phyloP scores from a whole-genome alignment of 345 rosid species.

The Raphanus sativus region DNA sequence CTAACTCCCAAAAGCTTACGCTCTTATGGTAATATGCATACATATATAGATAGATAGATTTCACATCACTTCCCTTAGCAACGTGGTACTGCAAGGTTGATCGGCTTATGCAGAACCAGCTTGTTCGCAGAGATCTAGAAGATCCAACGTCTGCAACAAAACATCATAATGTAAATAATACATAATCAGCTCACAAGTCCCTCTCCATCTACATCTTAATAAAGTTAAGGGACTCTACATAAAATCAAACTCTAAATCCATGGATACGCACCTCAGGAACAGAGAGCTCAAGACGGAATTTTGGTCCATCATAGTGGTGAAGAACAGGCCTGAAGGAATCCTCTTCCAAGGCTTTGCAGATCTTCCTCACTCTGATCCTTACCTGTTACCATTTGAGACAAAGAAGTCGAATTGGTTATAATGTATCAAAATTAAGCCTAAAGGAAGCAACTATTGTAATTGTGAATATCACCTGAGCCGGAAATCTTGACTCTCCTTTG shows the following conservation, averaged over 20 bases:
- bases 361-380: conserved; percentile 73
- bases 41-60: conserved; percentile 19
- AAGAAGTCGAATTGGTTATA: background rate
- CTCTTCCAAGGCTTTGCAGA: conserved; percentile 96
- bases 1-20: conserved; percentile 42
- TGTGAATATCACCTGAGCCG: conserved; percentile 73
- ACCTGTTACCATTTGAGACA: conserved; percentile 47
- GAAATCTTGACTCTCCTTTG: conserved; percentile 98
- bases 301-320: conserved; percentile 98
- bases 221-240: background rate
- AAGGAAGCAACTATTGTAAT: background rate
- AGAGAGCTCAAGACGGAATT: conserved; percentile 92
- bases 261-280: conserved; percentile 82
- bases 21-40: conserved; percentile 32
- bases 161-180: background rate
- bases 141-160: conserved; percentile 74
- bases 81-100: conserved; percentile 29
- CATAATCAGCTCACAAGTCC: background rate
- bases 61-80: conserved; percentile 13
- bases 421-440: background rate
- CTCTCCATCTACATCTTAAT: background rate
- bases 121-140: conserved; percentile 89
- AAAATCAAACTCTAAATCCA: background rate
- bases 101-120: conserved; percentile 63
- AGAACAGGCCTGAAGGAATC: conserved; percentile 94